Percentiles rank a stretch among this genome's conserved stretches.
These are phyloP conservation scores for Colletotrichum tabaci DNA, from an alignment of 2,329 filamentous ascomycete genomes.

Conservation along the genomic window DNA sequence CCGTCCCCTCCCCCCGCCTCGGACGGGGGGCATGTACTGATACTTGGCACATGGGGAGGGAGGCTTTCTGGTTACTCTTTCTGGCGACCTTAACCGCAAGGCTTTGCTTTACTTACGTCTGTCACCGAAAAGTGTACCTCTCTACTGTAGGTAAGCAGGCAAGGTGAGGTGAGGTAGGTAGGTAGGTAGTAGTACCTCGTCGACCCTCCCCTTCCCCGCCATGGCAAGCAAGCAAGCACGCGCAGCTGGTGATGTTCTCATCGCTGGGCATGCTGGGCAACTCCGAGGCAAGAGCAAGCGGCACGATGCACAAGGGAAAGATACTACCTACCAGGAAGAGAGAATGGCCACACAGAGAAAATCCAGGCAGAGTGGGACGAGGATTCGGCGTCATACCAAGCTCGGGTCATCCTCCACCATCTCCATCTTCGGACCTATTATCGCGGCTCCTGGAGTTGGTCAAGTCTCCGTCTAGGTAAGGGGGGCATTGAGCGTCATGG, in stretches of 20 bases:
- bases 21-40: slow-evolving; percentile 21
- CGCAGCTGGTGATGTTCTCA: not conserved
- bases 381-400: slow-evolving; percentile 36
- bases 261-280: not conserved
- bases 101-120: slow-evolving; percentile 17
- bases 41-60: slow-evolving; percentile 25
- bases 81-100: slow-evolving; percentile 35
- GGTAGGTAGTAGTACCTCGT: not conserved
- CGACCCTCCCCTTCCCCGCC: slow-evolving; percentile 19
- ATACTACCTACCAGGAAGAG: not conserved
- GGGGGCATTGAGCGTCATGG: slow-evolving; percentile 35
- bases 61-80: slow-evolving; percentile 18
- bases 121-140: not conserved
- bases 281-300: not conserved
- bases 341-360: not conserved
- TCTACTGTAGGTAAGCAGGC: no score
- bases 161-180: no score
- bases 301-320: not conserved
- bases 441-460: slow-evolving; percentile 34
- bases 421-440: slow-evolving; percentile 40
- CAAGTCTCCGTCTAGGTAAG: slow-evolving; percentile 3
- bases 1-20: slow-evolving; percentile 2
- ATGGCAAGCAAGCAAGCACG: slow-evolving; percentile 23
- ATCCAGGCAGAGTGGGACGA: slow-evolving; percentile 30
- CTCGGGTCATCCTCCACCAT: slow-evolving; percentile 32